A percentile compares a stretch with the other conserved stretches of the same genome.
Conservation (phyloP, 164 flowering plant species). For the Cinnamomum micranthum region DNA sequence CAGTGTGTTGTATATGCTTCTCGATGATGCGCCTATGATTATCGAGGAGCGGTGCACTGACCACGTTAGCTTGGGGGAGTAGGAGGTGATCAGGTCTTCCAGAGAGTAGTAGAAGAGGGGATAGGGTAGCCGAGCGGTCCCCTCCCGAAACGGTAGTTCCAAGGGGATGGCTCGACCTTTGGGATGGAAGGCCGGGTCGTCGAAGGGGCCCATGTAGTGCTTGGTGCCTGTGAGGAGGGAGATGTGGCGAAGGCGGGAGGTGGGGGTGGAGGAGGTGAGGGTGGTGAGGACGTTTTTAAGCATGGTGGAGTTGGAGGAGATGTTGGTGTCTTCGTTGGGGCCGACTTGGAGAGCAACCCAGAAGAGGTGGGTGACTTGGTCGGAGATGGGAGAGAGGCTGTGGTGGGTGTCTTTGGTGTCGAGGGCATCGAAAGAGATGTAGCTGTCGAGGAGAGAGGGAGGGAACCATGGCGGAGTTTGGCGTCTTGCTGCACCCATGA, state of each 20-base stretch:
- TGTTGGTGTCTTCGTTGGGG: constrained; percentile 17
- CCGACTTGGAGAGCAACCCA: constrained; percentile 28
- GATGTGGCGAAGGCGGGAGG: constrained; percentile 22
- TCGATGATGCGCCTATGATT: constrained; percentile 28
- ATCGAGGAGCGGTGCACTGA: constrained; percentile 35
- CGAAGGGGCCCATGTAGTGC: constrained; percentile 40
- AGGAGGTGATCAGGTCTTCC: constrained; percentile 25
- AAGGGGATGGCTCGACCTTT: constrained; percentile 1
- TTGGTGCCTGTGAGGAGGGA: constrained; percentile 42
- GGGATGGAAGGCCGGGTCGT: constrained; percentile 2
- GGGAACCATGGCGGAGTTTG: constrained; percentile 35
- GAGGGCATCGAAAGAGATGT: constrained; percentile 25
- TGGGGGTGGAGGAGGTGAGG: constrained; percentile 1
- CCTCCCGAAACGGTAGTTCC: constrained; percentile 26
- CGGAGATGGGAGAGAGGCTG: constrained; percentile 20
- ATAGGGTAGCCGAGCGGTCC: constrained; percentile 19
- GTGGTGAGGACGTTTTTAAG: constrained; percentile 31
- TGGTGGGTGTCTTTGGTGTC: constrained; percentile 13
- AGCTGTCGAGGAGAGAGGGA: constrained; percentile 18
- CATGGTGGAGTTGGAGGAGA: constrained; percentile 22
- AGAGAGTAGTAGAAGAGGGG: constrained; percentile 31
- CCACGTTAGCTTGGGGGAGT: constrained; percentile 16
- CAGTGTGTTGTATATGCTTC: constrained; percentile 13
- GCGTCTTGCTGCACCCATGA: constrained; percentile 34
- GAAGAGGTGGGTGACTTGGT: constrained; percentile 34